Percentiles rank a stretch among this genome's conserved stretches.
Evolutionary conservation across 2,329 filamentous ascomycete species (phyloP).

Genomic region (Paecilomyces sp.): DNA sequence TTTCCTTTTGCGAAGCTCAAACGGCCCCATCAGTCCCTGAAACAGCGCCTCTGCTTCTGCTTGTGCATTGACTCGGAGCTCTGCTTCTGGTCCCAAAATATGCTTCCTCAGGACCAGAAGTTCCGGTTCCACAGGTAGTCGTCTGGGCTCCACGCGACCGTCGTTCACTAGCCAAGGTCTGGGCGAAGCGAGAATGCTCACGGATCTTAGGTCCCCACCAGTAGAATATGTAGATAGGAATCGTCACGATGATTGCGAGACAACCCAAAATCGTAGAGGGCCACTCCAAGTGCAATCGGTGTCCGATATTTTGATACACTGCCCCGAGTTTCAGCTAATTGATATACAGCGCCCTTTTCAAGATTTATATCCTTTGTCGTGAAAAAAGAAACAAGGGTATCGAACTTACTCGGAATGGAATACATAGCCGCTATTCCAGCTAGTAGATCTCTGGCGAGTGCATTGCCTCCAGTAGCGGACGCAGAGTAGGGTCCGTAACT

Average conservation of each 20-base stretch:
- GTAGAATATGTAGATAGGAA: constrained; percentile 60
- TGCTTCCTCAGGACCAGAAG: constrained; percentile 6
- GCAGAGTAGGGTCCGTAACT: constrained; percentile 58
- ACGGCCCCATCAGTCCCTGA: background rate
- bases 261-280: constrained; percentile 55
- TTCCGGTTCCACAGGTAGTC: constrained; percentile 8
- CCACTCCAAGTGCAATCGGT: constrained; percentile 46
- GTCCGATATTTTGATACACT: constrained; percentile 45
- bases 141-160: constrained; percentile 13
- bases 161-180: constrained; percentile 46
- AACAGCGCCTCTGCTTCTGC: background rate
- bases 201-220: constrained; percentile 54
- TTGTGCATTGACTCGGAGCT: background rate
- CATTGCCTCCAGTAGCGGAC: constrained; percentile 60
- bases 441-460: constrained; percentile 56
- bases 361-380: background rate
- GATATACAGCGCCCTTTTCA: background rate
- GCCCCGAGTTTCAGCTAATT: background rate
- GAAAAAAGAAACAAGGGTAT: background rate
- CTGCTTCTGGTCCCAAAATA: constrained; percentile 1
- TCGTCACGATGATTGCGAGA: constrained; percentile 54
- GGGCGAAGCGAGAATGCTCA: constrained; percentile 55
- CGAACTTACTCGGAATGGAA: constrained; percentile 42
- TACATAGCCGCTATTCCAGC: constrained; percentile 56
- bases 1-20: background rate